phyloP scores from a whole-genome alignment of 441 rosid species.

The Erysimum cheiri region DNA sequence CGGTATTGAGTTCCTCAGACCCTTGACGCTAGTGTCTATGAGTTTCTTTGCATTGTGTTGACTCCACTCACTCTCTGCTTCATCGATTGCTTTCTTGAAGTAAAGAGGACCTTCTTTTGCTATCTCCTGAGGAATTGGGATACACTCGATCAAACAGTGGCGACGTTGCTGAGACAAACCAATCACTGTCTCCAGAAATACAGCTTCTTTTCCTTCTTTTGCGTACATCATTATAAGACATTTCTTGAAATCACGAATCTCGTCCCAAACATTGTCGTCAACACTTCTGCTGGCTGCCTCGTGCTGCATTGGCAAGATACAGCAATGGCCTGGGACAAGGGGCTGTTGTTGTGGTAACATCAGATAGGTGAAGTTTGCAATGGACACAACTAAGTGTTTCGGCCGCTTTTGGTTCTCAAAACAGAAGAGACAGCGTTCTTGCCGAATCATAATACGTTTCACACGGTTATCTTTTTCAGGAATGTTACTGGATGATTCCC shows the following conservation, averaged over 20 bases:
- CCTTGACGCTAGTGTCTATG: conserved; percentile 83
- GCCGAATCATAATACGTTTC: conserved; percentile 77
- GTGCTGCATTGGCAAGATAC: conserved; percentile 89
- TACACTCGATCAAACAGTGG: conserved; percentile 86
- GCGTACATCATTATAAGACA: conserved; percentile 93
- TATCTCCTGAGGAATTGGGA: conserved; percentile 70
- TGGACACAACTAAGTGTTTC: conserved; percentile 79
- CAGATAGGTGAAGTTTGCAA: conserved; percentile 85
- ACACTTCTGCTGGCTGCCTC: conserved; percentile 75
- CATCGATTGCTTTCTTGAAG: conserved; percentile 88
- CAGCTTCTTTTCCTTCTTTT: conserved; percentile 78
- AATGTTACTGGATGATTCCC: conserved; percentile 38
- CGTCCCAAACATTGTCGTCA: conserved; percentile 83
- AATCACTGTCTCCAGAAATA: conserved; percentile 90
- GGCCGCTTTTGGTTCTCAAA: conserved; percentile 90
- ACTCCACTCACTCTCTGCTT: conserved; percentile 98
- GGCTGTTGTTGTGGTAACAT: conserved; percentile 82
- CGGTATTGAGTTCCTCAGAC: conserved; percentile 78
- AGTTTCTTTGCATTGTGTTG: conserved; percentile 94
- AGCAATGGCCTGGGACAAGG: conserved; percentile 88
- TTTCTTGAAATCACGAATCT: conserved; percentile 91
- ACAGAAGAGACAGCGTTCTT: conserved; percentile 90
- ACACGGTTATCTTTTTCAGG: conserved; percentile 49
- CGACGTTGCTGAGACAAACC: conserved; percentile 78
- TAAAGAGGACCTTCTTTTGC: conserved; percentile 84